Base-by-base conservation (phyloP, 2,329 filamentous ascomycete genomes). In the Arthrobotrys entomopaga region DNA sequence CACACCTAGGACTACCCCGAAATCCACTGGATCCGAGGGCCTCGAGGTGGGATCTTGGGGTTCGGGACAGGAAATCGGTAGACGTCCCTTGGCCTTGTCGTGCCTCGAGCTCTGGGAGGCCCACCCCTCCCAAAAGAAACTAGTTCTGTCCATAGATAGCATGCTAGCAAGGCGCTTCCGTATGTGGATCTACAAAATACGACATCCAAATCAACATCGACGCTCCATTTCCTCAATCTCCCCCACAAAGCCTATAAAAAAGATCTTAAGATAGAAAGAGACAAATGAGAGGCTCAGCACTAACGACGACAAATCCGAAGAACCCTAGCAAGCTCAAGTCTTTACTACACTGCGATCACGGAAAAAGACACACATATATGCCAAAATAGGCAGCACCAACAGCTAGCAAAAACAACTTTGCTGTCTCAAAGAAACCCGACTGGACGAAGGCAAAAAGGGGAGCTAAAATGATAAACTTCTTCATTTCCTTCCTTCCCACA, bases 341-440 rank as follows among this genome's bases (percentile, higher is more conserved):
- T 13, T 26, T 16, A 1, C 11, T 5, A 50, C 46, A 50, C 11
- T 56, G 16, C 29, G 26, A 4, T 26, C 20, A 11, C 24, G 50
- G 24, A 24, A 11, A 15, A 58, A 15, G 26, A 64, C 56, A 15
- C 40, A 64, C 56, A 70, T 34, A 70, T 48, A 64, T 16, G 20
- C 6, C 42, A 54, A 63, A 70, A 49, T 64, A 70, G 65, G 65
- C 65, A 63, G 58, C 65, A 69, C 57, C 42, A 16, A 46, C 42
- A 10, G 29, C 29, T 5, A 10, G 10, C 29, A 24, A 15, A n/a
- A 10, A 22, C 19, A 42, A 56, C 43, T 43, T 42, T 4, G 16
- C 34, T 57, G 52, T 58, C 50, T 65, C 58, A 16, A 50, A 60
- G 46, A 46, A 22, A 38, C 15, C 48, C 16, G 5, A 56, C 50